Conservation (phyloP, 169 alveolate genomes). For the Plasmodium billcollinsi region DNA sequence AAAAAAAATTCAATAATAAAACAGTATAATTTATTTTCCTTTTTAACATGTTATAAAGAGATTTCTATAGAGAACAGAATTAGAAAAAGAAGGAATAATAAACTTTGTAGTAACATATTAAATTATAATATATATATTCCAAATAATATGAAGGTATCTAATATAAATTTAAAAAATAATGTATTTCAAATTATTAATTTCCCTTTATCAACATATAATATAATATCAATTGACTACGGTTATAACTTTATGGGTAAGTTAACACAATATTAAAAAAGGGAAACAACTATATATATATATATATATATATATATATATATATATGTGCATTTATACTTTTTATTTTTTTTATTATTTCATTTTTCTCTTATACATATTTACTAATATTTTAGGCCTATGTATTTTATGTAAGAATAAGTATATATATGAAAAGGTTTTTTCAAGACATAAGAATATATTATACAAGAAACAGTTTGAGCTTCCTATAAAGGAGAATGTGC, state of each 20-base stretch:
- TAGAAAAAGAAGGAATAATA: slow-evolving; percentile 6
- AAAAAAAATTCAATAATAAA: neutral
- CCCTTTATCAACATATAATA: slow-evolving; percentile 25
- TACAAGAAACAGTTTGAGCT: slow-evolving; percentile 28
- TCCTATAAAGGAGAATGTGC: slow-evolving; percentile 39
- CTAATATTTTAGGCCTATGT: slow-evolving; percentile 32
- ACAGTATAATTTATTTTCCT: neutral
- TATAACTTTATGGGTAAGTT: slow-evolving; percentile 67
- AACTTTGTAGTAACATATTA: slow-evolving; percentile 7
- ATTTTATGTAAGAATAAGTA: slow-evolving; percentile 43
- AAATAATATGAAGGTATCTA: slow-evolving; percentile 16
- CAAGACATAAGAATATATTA: slow-evolving; percentile 23
- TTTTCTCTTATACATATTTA: slow-evolving; percentile 7
- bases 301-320: neutral
- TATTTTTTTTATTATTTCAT: neutral
- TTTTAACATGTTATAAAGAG: neutral
- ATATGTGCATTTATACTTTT: neutral
- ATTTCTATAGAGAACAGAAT: slow-evolving; percentile 5
- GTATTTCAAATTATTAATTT: slow-evolving; percentile 18
- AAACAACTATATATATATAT: neutral
- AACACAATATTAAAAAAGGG: neutral
- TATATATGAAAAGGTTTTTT: slow-evolving; percentile 56
- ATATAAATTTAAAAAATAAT: slow-evolving; percentile 8
- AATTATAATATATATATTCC: slow-evolving; percentile 41
- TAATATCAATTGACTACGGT: slow-evolving; percentile 68